A percentile compares a stretch with the other conserved stretches of the same genome.
These are phyloP conservation scores for Sanghuangporus baumii DNA, from an alignment of 1,284 basidiomycete species.

Conservation along the genomic window DNA sequence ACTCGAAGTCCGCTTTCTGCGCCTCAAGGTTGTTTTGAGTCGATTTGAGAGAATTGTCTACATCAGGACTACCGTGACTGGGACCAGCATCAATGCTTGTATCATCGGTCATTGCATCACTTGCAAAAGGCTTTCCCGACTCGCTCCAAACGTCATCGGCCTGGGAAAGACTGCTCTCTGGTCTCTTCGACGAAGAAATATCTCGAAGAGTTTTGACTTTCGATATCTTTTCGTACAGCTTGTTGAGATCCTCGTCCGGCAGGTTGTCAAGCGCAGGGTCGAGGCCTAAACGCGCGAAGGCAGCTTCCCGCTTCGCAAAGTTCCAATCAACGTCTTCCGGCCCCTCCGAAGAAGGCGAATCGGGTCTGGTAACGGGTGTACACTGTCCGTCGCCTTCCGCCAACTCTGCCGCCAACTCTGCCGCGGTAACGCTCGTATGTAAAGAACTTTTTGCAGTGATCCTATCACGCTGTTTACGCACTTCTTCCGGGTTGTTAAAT, in stretches of 20 bases:
- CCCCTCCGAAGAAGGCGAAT: slow-evolving; percentile 68
- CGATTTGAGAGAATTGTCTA: slow-evolving; percentile 58
- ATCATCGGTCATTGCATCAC: slow-evolving; percentile 76
- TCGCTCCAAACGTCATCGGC: slow-evolving; percentile 86
- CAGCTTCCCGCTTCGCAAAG: slow-evolving; percentile 89
- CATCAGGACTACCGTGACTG: slow-evolving; percentile 63
- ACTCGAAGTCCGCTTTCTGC: slow-evolving; percentile 46
- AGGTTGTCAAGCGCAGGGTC: slow-evolving; percentile 87
- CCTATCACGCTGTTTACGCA: slow-evolving; percentile 83
- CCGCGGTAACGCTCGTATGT: slow-evolving; percentile 56
- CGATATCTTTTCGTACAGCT: slow-evolving; percentile 87
- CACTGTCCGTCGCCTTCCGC: slow-evolving; percentile 39
- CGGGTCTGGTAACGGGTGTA: slow-evolving; percentile 60
- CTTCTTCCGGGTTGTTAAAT: slow-evolving; percentile 95
- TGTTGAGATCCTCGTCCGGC: slow-evolving; percentile 90
- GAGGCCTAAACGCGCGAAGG: slow-evolving; percentile 74
- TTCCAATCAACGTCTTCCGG: slow-evolving; percentile 87
- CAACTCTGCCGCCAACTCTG: slow-evolving; percentile 61
- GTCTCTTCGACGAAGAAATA: slow-evolving; percentile 59
- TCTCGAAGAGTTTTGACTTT: slow-evolving; percentile 88
- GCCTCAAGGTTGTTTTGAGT: slow-evolving; percentile 62
- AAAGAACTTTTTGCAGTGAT: slow-evolving; percentile 64
- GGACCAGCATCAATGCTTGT: slow-evolving; percentile 71
- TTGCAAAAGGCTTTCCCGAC: slow-evolving; percentile 63
- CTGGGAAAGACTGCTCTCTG: slow-evolving; percentile 80